phyloP scores from a whole-genome alignment of 495 filamentous ascomycete genomes.

The Penicillium samsonianum region DNA sequence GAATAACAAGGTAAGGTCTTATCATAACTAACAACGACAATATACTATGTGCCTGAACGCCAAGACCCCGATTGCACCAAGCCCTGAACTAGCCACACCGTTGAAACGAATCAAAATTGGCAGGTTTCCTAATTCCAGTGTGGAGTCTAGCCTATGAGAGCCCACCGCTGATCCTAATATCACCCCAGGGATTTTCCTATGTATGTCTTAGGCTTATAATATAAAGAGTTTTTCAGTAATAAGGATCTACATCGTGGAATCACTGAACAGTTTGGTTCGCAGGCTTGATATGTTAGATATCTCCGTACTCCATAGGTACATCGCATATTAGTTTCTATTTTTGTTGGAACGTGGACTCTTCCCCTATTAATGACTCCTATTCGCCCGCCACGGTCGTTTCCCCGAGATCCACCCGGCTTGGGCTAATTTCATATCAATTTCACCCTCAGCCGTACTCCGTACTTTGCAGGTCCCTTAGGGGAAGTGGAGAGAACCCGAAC shows the following conservation, averaged over 20 bases:
- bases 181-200: background rate
- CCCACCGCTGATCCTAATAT: constrained; percentile 2
- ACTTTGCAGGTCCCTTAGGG: background rate
- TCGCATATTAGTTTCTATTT: background rate
- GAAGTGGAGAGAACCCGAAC: background rate
- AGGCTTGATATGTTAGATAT: background rate
- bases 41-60: background rate
- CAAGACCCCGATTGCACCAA: background rate
- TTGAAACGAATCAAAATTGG: constrained; percentile 1
- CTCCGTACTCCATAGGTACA: background rate
- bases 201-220: background rate
- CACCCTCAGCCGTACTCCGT: background rate
- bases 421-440: constrained; percentile 3
- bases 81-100: background rate
- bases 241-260: background rate
- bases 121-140: background rate
- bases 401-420: background rate
- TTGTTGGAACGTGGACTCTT: background rate
- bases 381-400: background rate
- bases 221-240: background rate
- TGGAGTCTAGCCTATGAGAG: background rate
- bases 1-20: too few species aligned
- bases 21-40: too few species aligned
- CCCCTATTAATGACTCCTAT: background rate
- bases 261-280: background rate